Conservation (phyloP, 805 yeast species). For the Yamadazyma scolyti region DNA sequence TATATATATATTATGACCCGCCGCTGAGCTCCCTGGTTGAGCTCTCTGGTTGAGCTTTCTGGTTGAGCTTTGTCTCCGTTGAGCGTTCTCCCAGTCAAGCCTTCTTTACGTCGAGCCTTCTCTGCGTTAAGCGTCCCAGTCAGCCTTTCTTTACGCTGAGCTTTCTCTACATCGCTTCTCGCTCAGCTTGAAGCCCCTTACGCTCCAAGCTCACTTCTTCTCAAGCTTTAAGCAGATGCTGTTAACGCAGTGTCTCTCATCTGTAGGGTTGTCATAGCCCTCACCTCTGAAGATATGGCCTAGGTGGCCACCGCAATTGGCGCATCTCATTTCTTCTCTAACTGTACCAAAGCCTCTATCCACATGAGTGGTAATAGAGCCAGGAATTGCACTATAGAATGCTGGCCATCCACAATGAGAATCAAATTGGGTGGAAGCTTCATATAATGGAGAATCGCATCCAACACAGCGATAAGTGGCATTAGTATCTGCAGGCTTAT, state of each 20-base stretch:
- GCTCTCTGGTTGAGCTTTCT: neutral
- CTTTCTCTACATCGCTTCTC: no score
- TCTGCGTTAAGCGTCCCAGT: no score
- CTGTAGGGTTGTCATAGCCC: slow-evolving; percentile 84
- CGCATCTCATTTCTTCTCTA: slow-evolving; percentile 86
- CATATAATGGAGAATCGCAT: slow-evolving; percentile 76
- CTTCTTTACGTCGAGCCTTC: no score
- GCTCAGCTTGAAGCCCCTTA: no score
- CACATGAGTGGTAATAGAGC: slow-evolving; percentile 56
- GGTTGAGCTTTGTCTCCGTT: neutral
- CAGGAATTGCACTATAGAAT: slow-evolving; percentile 85
- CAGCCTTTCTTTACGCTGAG: no score
- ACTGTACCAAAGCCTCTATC: slow-evolving; percentile 74
- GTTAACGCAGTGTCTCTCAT: slow-evolving; percentile 93
- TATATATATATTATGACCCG: neutral
- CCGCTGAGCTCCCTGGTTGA: neutral
- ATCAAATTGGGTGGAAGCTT: slow-evolving; percentile 75
- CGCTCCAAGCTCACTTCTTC: slow-evolving; percentile 2
- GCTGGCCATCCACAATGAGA: slow-evolving; percentile 99
- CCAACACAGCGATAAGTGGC: slow-evolving; percentile 87
- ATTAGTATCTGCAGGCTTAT: slow-evolving; percentile 42
- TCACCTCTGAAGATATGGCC: slow-evolving; percentile 96
- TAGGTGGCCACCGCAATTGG: slow-evolving; percentile 86
- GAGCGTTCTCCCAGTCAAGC: no score
- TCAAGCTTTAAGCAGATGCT: slow-evolving; percentile 72